Conservation (phyloP, 495 filamentous ascomycete genomes). For the Penicillium manginii region DNA sequence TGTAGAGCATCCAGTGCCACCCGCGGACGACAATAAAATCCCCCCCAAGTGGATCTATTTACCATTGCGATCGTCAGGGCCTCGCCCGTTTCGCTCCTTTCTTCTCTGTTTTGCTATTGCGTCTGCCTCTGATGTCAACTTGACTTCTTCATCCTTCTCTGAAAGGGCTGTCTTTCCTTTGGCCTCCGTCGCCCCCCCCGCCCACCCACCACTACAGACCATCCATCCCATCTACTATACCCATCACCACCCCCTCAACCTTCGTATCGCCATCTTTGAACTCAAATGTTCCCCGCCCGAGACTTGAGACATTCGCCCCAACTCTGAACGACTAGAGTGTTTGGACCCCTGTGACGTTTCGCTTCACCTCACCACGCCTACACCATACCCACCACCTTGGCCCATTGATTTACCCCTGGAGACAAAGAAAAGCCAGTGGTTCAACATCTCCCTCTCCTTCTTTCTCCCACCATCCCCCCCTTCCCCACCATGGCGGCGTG, state of each 20-base stretch:
- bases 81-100: constrained; percentile 31
- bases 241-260: constrained; percentile 12
- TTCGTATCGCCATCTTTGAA: background rate
- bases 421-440: background rate
- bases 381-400: background rate
- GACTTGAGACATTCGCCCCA: background rate
- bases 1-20: background rate
- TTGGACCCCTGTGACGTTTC: constrained; percentile 12
- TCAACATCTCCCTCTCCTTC: background rate
- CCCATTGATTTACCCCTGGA: background rate
- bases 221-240: constrained; percentile 5
- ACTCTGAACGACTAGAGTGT: constrained; percentile 25
- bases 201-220: constrained; percentile 3
- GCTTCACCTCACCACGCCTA: constrained; percentile 5
- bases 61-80: constrained; percentile 38
- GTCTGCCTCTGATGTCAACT: constrained; percentile 6
- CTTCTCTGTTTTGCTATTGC: constrained; percentile 7
- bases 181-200: constrained; percentile 21
- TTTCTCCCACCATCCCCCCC: background rate
- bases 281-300: constrained; percentile 13
- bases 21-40: background rate
- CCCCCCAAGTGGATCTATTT: background rate
- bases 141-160: constrained; percentile 8
- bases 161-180: constrained; percentile 48
- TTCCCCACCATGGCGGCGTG: constrained; percentile 46